A percentile compares a stretch with the other conserved stretches of the same genome.
Conservation (phyloP, 805 yeast genomes). For the Lachancea thermotolerans region DNA sequence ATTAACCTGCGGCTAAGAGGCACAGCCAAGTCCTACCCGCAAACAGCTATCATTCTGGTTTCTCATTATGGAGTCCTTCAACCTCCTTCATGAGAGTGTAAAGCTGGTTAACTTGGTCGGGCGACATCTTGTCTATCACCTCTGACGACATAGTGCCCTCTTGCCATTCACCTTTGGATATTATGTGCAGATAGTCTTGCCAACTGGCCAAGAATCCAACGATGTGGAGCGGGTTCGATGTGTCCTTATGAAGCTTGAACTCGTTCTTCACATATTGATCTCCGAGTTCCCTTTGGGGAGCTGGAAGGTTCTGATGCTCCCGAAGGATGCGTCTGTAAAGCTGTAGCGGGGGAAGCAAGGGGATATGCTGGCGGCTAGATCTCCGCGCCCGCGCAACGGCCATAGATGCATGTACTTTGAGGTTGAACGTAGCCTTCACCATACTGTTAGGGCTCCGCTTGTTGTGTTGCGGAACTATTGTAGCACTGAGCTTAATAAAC, state of each 20-base stretch:
- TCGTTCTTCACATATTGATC: constrained; percentile 86
- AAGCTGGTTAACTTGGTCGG: constrained; percentile 81
- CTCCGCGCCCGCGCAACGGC: not conserved
- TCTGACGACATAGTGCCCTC: constrained; percentile 53
- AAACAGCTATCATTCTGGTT: not conserved
- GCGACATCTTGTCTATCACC: constrained; percentile 75
- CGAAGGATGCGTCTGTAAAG: constrained; percentile 76
- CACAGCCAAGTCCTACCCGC: too few species aligned
- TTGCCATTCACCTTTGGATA: constrained; percentile 59
- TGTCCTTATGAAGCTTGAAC: constrained; percentile 72
- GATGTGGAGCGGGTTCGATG: constrained; percentile 87
- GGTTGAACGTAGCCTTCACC: not conserved
- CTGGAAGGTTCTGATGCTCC: constrained; percentile 67
- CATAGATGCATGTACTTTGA: not conserved
- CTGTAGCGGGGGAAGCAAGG: constrained; percentile 73
- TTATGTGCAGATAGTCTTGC: constrained; percentile 72
- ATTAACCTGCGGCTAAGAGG: too few species aligned
- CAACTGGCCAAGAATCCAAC: constrained; percentile 90
- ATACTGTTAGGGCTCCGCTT: not conserved
- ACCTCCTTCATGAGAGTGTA: constrained; percentile 78
- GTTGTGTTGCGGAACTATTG: too few species aligned
- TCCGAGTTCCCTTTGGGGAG: constrained; percentile 69
- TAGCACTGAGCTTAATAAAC: too few species aligned
- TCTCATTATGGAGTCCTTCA: not conserved
- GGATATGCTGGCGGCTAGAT: constrained; percentile 23